Percentiles rank a stretch among this genome's conserved stretches.
Evolutionary conservation across 768 basidiomycete genomes (phyloP).

Genomic region (Panaeolus cyanescens): DNA sequence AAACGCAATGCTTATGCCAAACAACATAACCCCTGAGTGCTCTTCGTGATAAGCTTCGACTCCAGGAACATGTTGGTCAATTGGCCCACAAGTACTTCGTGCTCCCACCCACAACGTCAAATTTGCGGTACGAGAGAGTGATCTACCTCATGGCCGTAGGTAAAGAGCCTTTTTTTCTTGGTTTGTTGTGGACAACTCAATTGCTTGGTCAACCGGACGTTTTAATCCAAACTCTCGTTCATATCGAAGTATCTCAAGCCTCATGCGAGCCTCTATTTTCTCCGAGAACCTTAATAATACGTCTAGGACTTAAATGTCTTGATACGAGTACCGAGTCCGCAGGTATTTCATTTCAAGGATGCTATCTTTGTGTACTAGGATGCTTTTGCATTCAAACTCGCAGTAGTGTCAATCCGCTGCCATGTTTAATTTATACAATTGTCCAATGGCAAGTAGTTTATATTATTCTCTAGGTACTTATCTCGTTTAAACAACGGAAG

Average conservation of each 20-base stretch:
- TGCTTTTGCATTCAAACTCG: neutral
- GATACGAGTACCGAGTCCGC: neutral
- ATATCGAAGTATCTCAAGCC: neutral
- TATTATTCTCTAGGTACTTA: too few species aligned
- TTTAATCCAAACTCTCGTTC: neutral
- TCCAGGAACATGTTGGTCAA: too few species aligned
- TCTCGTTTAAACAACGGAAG: too few species aligned
- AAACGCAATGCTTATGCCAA: neutral
- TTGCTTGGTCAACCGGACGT: neutral
- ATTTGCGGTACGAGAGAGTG: neutral
- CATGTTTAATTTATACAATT: too few species aligned
- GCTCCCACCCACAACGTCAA: too few species aligned
- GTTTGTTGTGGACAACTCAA: too few species aligned
- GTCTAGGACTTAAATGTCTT: neutral
- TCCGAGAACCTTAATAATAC: neutral
- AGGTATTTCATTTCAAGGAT: neutral
- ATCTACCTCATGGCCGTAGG: neutral
- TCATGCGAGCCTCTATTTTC: neutral
- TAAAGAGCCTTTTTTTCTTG: too few species aligned
- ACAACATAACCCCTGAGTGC: neutral
- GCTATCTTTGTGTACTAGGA: conserved; percentile 3
- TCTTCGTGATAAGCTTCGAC: neutral
- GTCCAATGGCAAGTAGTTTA: too few species aligned
- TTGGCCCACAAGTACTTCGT: too few species aligned
- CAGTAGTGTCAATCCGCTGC: neutral